Evolutionary conservation across 495 filamentous ascomycete species (phyloP).

Genomic region (Tuber magnatum): DNA sequence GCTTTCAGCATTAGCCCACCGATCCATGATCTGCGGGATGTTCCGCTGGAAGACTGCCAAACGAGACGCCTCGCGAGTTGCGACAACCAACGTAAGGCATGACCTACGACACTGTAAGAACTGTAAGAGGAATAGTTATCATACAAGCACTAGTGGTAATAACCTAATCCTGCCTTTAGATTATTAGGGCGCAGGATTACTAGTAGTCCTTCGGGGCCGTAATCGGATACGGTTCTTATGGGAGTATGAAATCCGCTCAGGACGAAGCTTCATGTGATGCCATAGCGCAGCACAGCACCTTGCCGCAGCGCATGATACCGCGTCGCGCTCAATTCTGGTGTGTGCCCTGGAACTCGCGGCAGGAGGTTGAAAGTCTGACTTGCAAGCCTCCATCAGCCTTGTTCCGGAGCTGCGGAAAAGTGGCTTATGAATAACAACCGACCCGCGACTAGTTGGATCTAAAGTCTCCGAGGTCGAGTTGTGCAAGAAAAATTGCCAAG

Average conservation of each 20-base stretch:
- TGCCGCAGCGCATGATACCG: background rate
- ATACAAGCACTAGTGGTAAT: background rate
- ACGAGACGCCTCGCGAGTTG: background rate
- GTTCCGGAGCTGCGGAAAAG: background rate
- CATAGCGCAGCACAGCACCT: background rate
- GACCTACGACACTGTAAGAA: background rate
- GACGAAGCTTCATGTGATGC: background rate
- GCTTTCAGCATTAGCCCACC: background rate
- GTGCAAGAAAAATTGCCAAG: background rate
- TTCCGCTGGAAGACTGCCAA: background rate
- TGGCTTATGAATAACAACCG: background rate
- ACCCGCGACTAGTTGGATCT: background rate
- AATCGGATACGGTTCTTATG: background rate
- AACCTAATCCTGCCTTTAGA: background rate
- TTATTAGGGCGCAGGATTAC: background rate
- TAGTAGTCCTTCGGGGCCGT: background rate
- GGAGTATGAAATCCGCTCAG: background rate
- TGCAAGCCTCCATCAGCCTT: background rate
- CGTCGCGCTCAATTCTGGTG: background rate
- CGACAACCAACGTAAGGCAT: background rate
- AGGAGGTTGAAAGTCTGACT: background rate
- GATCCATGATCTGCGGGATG: background rate
- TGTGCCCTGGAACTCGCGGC: background rate
- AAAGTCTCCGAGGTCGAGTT: background rate
- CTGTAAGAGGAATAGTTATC: background rate